These are phyloP conservation scores for Ophiostoma sp. DNA, from an alignment of 2,329 filamentous ascomycete genomes.

Conservation along the genomic window DNA sequence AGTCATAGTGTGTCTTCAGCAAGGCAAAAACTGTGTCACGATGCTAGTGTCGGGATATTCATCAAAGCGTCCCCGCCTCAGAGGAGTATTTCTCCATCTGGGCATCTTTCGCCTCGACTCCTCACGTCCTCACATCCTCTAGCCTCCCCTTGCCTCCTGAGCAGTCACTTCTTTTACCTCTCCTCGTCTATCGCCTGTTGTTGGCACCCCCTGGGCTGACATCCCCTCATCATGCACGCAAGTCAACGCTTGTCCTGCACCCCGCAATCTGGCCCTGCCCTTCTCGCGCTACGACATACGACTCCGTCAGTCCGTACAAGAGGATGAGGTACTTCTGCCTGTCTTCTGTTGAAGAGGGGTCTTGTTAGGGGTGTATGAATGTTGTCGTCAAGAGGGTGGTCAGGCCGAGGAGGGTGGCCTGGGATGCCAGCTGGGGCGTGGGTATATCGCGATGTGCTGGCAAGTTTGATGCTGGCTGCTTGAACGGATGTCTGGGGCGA, in stretches of 20 bases:
- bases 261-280: slow-evolving; percentile 13
- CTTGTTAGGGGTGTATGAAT: background rate
- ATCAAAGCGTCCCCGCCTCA: background rate
- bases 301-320: too few species aligned
- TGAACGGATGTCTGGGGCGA: background rate
- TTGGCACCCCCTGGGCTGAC: background rate
- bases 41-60: background rate
- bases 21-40: slow-evolving; percentile 13
- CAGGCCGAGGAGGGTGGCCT: background rate
- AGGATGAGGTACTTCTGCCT: background rate
- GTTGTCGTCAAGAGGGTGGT: background rate
- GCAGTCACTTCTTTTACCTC: too few species aligned
- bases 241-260: slow-evolving; percentile 21
- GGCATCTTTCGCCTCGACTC: background rate
- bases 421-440: background rate
- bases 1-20: background rate
- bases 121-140: background rate
- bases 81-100: background rate
- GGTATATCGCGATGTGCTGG: background rate
- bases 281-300: background rate
- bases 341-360: background rate
- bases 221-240: slow-evolving; percentile 16
- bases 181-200: background rate
- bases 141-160: background rate
- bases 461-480: background rate